Conservation (phyloP, 2,329 filamentous ascomycete species). For the Truncatella angustata region DNA sequence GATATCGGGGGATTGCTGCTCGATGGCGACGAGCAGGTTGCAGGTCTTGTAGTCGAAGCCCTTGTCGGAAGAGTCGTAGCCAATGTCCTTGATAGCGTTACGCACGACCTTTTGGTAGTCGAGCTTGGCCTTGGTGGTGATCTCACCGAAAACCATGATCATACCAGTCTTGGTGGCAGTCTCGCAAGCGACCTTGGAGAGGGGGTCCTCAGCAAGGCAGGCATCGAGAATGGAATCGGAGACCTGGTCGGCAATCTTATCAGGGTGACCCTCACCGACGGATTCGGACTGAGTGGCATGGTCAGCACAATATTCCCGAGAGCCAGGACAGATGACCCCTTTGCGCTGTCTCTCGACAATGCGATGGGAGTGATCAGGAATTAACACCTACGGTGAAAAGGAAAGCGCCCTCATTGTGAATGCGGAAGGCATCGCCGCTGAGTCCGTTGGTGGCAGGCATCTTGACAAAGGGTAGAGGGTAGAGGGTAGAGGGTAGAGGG, state of each 20-base stretch:
- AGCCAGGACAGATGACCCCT: too few species aligned
- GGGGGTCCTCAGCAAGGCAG: conserved; percentile 88
- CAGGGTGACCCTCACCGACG: conserved; percentile 86
- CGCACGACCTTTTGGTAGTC: conserved; percentile 99
- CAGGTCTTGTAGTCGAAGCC: conserved; percentile 99
- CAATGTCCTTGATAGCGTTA: conserved; percentile 94
- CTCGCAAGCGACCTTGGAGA: conserved; percentile 99
- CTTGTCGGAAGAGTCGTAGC: conserved; percentile 95
- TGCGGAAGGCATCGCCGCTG: conserved; percentile 37
- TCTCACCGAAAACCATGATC: conserved; percentile 99
- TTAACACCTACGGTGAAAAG: conserved; percentile 68
- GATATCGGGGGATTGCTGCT: conserved; percentile 98
- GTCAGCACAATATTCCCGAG: too few species aligned
- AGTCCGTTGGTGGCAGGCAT: conserved; percentile 57
- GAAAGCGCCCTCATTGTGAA: conserved; percentile 67
- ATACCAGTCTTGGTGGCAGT: conserved; percentile 99
- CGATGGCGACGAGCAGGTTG: conserved; percentile 97
- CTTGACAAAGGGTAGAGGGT: too few species aligned
- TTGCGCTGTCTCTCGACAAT: too few species aligned
- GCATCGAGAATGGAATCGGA: conserved; percentile 98
- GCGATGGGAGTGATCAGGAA: not conserved
- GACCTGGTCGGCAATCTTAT: conserved; percentile 98
- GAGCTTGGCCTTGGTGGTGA: conserved; percentile 90
- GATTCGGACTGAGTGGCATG: conserved; percentile 67
- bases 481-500: too few species aligned